Base-by-base conservation (phyloP, 2,329 filamentous ascomycete species). In the Graphilbum sp. region DNA sequence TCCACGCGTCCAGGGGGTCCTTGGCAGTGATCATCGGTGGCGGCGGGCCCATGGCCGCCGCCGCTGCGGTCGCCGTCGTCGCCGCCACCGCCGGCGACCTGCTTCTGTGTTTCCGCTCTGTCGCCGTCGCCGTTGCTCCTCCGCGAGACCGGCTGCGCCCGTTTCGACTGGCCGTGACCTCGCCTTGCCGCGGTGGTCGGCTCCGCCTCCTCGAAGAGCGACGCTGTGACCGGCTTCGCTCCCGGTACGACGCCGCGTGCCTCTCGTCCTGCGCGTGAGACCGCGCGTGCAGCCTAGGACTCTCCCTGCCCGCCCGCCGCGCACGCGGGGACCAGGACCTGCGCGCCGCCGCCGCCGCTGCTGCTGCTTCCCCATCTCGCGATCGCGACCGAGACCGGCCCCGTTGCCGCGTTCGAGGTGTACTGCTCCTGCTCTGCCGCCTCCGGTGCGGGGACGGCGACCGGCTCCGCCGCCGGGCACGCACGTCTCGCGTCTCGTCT, bases 1-100 rank as follows among this genome's bases (percentile, higher is more conserved):
- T 77, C 63, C 69, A 69, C 15, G 63, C 63, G 47, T 73, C 69
- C 20, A 63, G 56, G 31, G 62, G 63, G n/a, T 64, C 60, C 35
- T 64, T 64, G 40, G 58, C 64, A 17, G 61, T 53, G 15, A 52
- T 54, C 1, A n/a, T n/a, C n/a, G n/a, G n/a, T n/a, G 59, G 55
- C 2, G 59, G 54, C 2, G 60, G 58, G 23, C 38, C 35, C n/a
- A 23, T 33, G 6, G 13, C 8, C 27, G 27, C 13, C 27, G 27
- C 7, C 27, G 15, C 27, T 24, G 21, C 10, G 6, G 21, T 24
- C 24, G 21, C 10, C 21, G 21, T 24, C 21, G 21, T 17, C 18
- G 36, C 29, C 21, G 33, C 8, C 13, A 33, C 32, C 5, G 23
- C 30, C 5, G 38, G 54, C 4, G 62, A 61, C 21, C 62, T 62